Evolutionary conservation across 140 eudicot species (phyloP), one percentile per base, ranked within the genome.

Genomic region (Oenanthe javanica): DNA sequence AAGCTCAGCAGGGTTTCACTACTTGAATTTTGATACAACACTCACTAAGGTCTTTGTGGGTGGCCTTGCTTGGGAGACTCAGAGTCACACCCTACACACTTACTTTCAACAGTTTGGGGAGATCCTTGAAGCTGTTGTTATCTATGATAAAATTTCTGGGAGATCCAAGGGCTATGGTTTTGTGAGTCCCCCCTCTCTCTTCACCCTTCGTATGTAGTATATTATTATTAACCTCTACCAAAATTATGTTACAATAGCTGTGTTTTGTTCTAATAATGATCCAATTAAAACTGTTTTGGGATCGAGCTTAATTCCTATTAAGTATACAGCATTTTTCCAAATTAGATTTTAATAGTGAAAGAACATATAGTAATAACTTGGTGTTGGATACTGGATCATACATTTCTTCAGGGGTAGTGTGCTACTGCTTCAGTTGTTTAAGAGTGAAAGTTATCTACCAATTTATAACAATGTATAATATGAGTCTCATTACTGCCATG

Each of bases 61-160:
- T 55, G 99, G 99, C 63, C 87, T 95, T 21, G 97, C 99, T 57
- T 95, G 99, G 99, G 97, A 92, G 84, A 95, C 99, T 23, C 93
- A 87, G 66, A 95, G 96, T 80, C 92, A 90, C 51, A 95, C 96
- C 18, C 52, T 95, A 93, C 82, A 92, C 4, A 90, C 83, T 10
- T 89, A 92, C 77, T 95, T 95, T 40, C 96, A 95, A 86, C 97
- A 92, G 78, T 95, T 92, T 73, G 99, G 99, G 5, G 99, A 95
- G 81, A 95, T 95, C 38, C 91, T 95, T 70, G 99, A 95, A 87
- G 99, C 99, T 47, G 97, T 95, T 86, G 99, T 95, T 82, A 95
- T 95, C 87, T 88, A 92, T 38, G 99, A 95, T 85, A 95, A 95
- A 86, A 88, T 88, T 79, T 89, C 97, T 19, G 99, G 96, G 52